These are phyloP conservation scores for Nigrospora oryzae DNA, from an alignment of 2,329 filamentous ascomycete species.

Conservation along the genomic window DNA sequence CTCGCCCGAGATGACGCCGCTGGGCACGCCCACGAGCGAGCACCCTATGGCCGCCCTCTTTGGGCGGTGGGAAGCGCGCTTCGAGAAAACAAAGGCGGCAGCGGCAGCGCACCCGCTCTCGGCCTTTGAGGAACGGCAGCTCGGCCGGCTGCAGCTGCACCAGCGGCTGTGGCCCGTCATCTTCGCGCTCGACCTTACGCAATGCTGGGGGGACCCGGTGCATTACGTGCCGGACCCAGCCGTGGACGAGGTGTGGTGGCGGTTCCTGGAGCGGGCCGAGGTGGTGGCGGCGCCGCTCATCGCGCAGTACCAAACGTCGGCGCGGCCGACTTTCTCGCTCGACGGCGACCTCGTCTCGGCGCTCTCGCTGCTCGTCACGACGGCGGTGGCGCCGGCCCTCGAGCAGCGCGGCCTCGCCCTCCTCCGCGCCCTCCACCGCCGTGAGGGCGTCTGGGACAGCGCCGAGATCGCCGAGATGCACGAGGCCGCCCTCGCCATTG, in stretches of 20 bases:
- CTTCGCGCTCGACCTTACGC: neutral
- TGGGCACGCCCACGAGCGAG: no score
- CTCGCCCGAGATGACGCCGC: no score
- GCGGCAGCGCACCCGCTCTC: no score
- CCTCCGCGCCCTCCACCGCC: neutral
- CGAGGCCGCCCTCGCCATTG: neutral
- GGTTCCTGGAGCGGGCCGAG: neutral
- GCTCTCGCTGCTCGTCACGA: neutral
- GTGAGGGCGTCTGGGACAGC: conserved; percentile 2
- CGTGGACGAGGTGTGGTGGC: neutral
- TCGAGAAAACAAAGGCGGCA: no score
- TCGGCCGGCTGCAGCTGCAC: neutral
- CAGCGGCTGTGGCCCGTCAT: neutral
- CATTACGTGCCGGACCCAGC: neutral
- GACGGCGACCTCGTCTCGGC: conserved; percentile 1
- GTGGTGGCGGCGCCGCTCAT: neutral
- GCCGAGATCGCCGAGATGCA: conserved; percentile 1
- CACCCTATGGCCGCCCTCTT: no score
- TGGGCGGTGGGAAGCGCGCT: no score
- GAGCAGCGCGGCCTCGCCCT: neutral
- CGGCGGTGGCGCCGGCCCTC: neutral
- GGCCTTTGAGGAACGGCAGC: neutral
- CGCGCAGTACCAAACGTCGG: neutral
- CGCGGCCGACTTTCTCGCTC: neutral
- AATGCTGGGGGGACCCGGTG: neutral